Percentiles rank a stretch among this genome's conserved stretches.
Evolutionary conservation across 75 land plant species (phyloP).

Genomic region (Pinus tabuliformis): DNA sequence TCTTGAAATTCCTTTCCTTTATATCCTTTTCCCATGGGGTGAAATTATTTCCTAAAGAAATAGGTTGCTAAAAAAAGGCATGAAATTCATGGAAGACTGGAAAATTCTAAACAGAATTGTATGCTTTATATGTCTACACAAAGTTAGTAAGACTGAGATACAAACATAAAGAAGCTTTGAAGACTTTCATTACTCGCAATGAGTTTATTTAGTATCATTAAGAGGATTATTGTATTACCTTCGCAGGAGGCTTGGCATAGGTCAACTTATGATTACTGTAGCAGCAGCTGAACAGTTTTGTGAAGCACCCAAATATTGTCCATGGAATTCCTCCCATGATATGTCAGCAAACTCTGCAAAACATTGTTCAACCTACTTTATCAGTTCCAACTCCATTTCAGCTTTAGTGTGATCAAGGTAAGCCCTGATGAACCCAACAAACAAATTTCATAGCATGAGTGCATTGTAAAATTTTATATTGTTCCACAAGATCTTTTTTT

Average conservation of each 20-base stretch:
- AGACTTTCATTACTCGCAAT: not conserved
- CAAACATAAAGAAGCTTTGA: not conserved
- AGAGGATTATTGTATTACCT: constrained; percentile 28
- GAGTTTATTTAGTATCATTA: not conserved
- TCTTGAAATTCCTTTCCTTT: not conserved
- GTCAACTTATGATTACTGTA: constrained; percentile 66
- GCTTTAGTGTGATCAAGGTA: not conserved
- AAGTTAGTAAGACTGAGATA: not conserved
- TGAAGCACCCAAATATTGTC: constrained; percentile 50
- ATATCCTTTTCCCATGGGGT: not conserved
- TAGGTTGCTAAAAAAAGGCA: not conserved
- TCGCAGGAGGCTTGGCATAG: constrained; percentile 49
- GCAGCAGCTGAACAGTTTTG: constrained; percentile 99
- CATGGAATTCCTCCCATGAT: constrained; percentile 87
- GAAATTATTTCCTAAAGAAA: not conserved
- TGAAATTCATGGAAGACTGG: not conserved
- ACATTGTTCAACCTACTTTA: not conserved
- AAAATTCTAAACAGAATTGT: not conserved
- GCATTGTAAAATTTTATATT: too few relatives aligned
- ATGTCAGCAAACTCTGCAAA: constrained; percentile 87
- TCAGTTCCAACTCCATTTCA: not conserved
- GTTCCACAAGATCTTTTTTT: too few relatives aligned
- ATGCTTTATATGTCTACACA: not conserved
- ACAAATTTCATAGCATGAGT: not conserved
- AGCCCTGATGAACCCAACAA: not conserved